These are phyloP conservation scores for Brassica rapa DNA, from an alignment of 345 rosid species.

Conservation along the genomic window DNA sequence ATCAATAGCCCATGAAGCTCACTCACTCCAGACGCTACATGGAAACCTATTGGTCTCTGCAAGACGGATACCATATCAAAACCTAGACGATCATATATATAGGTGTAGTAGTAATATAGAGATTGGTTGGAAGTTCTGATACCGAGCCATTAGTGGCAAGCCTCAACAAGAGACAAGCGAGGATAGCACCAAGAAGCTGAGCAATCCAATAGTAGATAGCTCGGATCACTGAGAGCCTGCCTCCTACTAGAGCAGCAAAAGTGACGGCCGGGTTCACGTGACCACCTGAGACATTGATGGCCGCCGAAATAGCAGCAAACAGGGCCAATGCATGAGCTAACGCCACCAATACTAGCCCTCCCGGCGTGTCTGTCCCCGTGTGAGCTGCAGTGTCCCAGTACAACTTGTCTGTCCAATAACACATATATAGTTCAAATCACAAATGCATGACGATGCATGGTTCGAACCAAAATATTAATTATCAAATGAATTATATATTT, in stretches of 20 bases:
- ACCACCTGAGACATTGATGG: conserved; percentile 70
- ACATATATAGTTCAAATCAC: conserved; percentile 10
- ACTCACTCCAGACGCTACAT: conserved; percentile 51
- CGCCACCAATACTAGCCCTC: conserved; percentile 54
- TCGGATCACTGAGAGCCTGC: conserved; percentile 59
- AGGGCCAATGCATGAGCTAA: conserved; percentile 70
- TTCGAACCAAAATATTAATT: background rate
- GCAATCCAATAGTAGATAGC: conserved; percentile 71
- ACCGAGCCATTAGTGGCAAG: conserved; percentile 71
- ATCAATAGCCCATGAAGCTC: conserved; percentile 46
- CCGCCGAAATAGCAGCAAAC: conserved; percentile 58
- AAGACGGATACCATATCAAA: background rate
- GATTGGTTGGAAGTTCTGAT: conserved; percentile 10
- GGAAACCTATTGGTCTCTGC: conserved; percentile 70
- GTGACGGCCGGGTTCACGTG: conserved; percentile 83
- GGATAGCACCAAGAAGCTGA: conserved; percentile 66
- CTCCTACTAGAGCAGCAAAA: conserved; percentile 65
- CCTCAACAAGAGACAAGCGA: conserved; percentile 63
- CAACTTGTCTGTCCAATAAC: conserved; percentile 49
- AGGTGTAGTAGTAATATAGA: background rate
- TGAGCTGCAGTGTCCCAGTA: conserved; percentile 39
- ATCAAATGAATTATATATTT: background rate
- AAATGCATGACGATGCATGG: conserved; percentile 17
- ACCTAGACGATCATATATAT: background rate
- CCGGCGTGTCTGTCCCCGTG: conserved; percentile 43